Conservation (phyloP, 1,284 basidiomycete genomes). For the Waitea zeae region DNA sequence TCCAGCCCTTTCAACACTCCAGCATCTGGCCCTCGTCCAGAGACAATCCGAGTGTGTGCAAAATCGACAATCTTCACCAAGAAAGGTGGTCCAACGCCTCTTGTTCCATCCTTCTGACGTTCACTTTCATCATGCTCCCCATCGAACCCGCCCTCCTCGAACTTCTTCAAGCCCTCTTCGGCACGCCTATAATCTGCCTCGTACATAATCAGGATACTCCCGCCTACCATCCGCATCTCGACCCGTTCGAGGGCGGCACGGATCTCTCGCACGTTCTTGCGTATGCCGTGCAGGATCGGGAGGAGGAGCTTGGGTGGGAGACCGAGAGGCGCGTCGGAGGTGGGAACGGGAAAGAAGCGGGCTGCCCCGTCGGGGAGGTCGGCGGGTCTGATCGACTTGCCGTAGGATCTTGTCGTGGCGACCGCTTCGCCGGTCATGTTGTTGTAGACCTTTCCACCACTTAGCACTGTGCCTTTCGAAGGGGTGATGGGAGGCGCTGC, state of each 20-base stretch:
- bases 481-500: background rate
- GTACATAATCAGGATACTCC: constrained; percentile 71
- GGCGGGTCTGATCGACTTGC: constrained; percentile 52
- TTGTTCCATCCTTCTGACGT: constrained; percentile 16
- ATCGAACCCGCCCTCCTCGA: constrained; percentile 10
- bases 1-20: constrained; percentile 61
- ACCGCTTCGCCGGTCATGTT: constrained; percentile 33
- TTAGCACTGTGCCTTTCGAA: background rate
- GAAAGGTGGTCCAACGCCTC: constrained; percentile 32
- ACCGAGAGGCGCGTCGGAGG: constrained; percentile 16
- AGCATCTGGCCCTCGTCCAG: constrained; percentile 65
- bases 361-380: constrained; percentile 62
- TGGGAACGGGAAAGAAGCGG: constrained; percentile 57
- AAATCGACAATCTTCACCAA: constrained; percentile 82
- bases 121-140: constrained; percentile 12
- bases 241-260: constrained; percentile 29
- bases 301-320: constrained; percentile 40
- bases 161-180: constrained; percentile 11
- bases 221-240: constrained; percentile 72
- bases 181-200: constrained; percentile 21
- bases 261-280: constrained; percentile 40
- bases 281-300: constrained; percentile 40
- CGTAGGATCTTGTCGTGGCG: constrained; percentile 62
- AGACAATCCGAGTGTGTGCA: constrained; percentile 63
- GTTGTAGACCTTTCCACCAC: constrained; percentile 49